These are phyloP conservation scores for Xylaria sp. DNA, from an alignment of 2,329 filamentous ascomycete genomes.

Conservation along the genomic window DNA sequence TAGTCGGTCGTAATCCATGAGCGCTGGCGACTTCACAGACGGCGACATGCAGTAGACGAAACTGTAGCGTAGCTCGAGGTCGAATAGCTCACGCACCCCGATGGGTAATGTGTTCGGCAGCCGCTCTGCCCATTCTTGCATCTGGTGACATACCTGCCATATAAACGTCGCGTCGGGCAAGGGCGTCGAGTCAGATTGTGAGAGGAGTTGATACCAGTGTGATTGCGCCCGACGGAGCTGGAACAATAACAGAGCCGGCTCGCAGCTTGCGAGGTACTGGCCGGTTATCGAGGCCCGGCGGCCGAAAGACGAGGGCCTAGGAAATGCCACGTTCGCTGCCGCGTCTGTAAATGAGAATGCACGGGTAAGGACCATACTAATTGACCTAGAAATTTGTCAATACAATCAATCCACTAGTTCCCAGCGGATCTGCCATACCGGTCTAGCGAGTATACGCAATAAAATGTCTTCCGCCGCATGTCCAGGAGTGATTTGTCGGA, in stretches of 20 bases:
- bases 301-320: conserved; percentile 55
- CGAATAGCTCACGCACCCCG: conserved; percentile 76
- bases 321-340: conserved; percentile 80
- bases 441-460: conserved; percentile 89
- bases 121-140: conserved; percentile 81
- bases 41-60: conserved; percentile 89
- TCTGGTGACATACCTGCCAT: conserved; percentile 76
- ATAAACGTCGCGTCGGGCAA: conserved; percentile 74
- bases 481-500: conserved; percentile 74
- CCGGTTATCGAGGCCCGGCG: conserved; percentile 50
- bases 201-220: conserved; percentile 85
- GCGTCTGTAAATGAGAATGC: conserved; percentile 95
- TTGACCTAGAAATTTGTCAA: conserved; percentile 49
- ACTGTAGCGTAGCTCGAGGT: conserved; percentile 88
- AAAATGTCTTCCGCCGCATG: conserved; percentile 81
- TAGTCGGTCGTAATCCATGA: conserved; percentile 76
- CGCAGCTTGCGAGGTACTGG: conserved; percentile 59
- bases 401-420: background rate
- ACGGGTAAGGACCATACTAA: conserved; percentile 84
- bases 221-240: conserved; percentile 86
- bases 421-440: conserved; percentile 57
- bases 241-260: conserved; percentile 78
- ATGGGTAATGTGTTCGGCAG: conserved; percentile 69
- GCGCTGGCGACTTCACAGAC: conserved; percentile 72
- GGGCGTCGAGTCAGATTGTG: conserved; percentile 75